Conservation (phyloP, 768 basidiomycete species). For the Tylopilus subfusipes region DNA sequence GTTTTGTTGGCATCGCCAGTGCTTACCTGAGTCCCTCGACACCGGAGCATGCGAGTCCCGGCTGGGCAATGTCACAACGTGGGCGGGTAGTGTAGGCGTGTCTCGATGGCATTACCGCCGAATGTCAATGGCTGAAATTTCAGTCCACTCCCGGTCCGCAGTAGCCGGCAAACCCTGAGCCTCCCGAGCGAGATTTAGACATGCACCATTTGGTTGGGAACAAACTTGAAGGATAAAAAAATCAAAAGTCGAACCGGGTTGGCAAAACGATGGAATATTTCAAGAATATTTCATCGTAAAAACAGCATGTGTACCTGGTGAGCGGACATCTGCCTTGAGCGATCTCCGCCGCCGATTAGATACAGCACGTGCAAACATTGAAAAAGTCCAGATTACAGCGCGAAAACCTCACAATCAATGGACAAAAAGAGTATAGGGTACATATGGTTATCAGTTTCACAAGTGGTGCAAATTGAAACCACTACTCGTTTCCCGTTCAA, state of each 20-base stretch:
- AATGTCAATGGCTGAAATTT: background rate
- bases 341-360: too few relatives aligned
- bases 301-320: background rate
- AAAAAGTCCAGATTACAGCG: constrained; percentile 7
- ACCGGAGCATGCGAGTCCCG: background rate
- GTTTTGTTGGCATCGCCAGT: background rate
- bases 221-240: background rate
- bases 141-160: background rate
- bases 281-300: background rate
- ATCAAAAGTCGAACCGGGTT: background rate
- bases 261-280: background rate
- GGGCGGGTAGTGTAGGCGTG: background rate
- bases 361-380: constrained; percentile 8
- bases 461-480: background rate
- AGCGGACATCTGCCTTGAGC: constrained; percentile 15
- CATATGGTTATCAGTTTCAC: constrained; percentile 6
- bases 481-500: background rate
- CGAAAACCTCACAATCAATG: constrained; percentile 9
- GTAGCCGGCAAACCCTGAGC: background rate
- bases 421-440: background rate
- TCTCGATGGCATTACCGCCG: background rate
- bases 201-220: background rate
- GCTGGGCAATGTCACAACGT: constrained; percentile 4
- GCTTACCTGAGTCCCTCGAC: constrained; percentile 1
- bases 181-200: background rate